Conservation (phyloP, 2,329 filamentous ascomycete species). For the Trichoderma sp. region DNA sequence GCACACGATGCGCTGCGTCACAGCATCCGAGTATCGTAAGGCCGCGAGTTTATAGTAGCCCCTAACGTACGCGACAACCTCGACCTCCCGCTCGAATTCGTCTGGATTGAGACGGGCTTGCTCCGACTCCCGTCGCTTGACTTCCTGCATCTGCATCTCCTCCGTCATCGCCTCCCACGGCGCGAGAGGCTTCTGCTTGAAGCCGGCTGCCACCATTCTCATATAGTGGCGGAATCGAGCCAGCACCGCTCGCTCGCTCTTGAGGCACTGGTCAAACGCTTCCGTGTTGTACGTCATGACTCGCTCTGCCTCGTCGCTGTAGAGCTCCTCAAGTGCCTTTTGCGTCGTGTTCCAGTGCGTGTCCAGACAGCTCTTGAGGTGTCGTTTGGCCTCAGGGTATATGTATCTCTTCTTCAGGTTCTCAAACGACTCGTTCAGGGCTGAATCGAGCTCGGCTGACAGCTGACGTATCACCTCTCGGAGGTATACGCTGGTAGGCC, state of each 20-base stretch:
- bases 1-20: slow-evolving; percentile 51
- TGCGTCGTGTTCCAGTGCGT: slow-evolving; percentile 43
- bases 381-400: slow-evolving; percentile 50
- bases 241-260: slow-evolving; percentile 51
- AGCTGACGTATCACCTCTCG: slow-evolving; percentile 53
- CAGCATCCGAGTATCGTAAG: slow-evolving; percentile 62
- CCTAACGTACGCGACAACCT: slow-evolving; percentile 62
- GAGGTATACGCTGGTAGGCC: slow-evolving; percentile 54
- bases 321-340: slow-evolving; percentile 48
- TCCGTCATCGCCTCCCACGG: slow-evolving; percentile 52
- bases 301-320: slow-evolving; percentile 55
- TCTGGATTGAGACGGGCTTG: slow-evolving; percentile 57
- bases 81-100: slow-evolving; percentile 60
- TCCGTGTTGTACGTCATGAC: slow-evolving; percentile 61
- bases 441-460: slow-evolving; percentile 48
- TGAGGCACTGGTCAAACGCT: slow-evolving; percentile 50
- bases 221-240: slow-evolving; percentile 52
- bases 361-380: slow-evolving; percentile 50
- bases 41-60: slow-evolving; percentile 72
- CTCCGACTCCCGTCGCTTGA: slow-evolving; percentile 47
- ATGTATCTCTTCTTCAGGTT: slow-evolving; percentile 52
- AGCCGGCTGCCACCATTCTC: slow-evolving; percentile 49
- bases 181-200: slow-evolving; percentile 37
- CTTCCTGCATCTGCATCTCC: slow-evolving; percentile 51
- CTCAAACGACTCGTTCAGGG: slow-evolving; percentile 53